Evolutionary conservation across 2,329 filamentous ascomycete genomes (phyloP), one percentile per base, ranked within the genome.

Genomic region (Diaporthe nobilis): DNA sequence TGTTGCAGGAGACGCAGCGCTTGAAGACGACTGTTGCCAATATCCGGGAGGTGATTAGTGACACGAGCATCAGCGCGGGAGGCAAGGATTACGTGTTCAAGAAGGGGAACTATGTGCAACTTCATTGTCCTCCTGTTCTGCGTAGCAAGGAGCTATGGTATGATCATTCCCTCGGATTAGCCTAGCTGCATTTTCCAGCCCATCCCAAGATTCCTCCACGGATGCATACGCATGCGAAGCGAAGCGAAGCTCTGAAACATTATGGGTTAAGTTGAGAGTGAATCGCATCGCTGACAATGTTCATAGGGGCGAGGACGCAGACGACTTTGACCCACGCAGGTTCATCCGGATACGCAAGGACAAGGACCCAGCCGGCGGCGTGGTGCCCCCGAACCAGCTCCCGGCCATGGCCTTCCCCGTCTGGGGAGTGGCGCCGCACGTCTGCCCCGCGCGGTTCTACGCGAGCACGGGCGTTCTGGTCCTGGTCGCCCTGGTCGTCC

Each of bases 1-100:
- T 81, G 0, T 82, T 83, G 71, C 84, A 86, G 67, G 85, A 86
- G 76, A 82, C 80, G 13, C 79, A 84, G 34, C 83, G 84, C 10
- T 73, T 76, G 8, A 78, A 80, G 31, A 79, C 80, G 1, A 79
- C 76, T 20, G 75, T 80, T 22, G 79, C 81, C 3, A 79, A 80
- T 10, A 80, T 81, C 1, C 82, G 84, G 57, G 72, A 81, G 12
- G 80, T 85, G 0, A 77, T 77, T 6, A 77, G 82, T 34, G 83
- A 85, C 61, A 82, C 80, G 1, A 39, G 82, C 1, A 72, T 86
- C 8, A 65, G 25, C 20, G 60, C 37, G 9, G 61, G 31, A 22
- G 81, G 81, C 37, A 80, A 80, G 53, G 79, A 79, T 31, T 82
- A 82, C 63, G 76, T 82, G 6, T 78, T 86, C 22, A 83, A 82